phyloP scores from a whole-genome alignment of 2,329 filamentous ascomycete genomes.

The Phaeophleospora eucalypticola region DNA sequence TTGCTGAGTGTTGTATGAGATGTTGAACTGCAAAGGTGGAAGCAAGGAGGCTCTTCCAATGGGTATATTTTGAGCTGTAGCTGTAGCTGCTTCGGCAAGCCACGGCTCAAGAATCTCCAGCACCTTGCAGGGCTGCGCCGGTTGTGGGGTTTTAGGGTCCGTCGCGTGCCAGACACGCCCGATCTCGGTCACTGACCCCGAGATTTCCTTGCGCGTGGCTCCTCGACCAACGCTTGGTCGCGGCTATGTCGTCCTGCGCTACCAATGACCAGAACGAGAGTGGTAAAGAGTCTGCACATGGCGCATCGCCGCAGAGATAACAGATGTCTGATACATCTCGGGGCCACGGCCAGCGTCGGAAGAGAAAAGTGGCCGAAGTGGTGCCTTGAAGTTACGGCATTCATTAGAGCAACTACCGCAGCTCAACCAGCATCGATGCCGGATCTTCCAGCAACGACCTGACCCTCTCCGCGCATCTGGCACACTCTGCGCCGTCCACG shows the following conservation, averaged over 20 bases:
- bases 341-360: too few species aligned
- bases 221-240: slow-evolving; percentile 2
- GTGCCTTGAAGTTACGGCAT: not conserved
- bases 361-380: not conserved
- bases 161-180: not conserved
- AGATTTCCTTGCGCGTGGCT: not conserved
- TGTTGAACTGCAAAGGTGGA: not conserved
- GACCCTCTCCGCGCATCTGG: slow-evolving; percentile 79
- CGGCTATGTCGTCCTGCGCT: not conserved
- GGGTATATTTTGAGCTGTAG: slow-evolving; percentile 2
- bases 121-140: slow-evolving; percentile 1
- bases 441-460: slow-evolving; percentile 76
- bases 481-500: slow-evolving; percentile 91
- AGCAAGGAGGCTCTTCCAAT: not conserved
- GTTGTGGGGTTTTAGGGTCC: not conserved
- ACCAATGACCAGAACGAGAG: not conserved
- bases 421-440: slow-evolving; percentile 77
- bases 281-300: not conserved
- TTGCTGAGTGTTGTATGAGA: slow-evolving; percentile 2
- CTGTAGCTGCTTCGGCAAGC: slow-evolving; percentile 5
- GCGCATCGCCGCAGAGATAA: too few species aligned
- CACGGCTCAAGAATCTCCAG: not conserved
- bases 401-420: slow-evolving; percentile 51
- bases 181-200: slow-evolving; percentile 2
- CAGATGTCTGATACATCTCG: too few species aligned